Evolutionary conservation across 2,329 filamentous ascomycete species (phyloP), one percentile per base, ranked within the genome.

Genomic region (Colletotrichum sp.): DNA sequence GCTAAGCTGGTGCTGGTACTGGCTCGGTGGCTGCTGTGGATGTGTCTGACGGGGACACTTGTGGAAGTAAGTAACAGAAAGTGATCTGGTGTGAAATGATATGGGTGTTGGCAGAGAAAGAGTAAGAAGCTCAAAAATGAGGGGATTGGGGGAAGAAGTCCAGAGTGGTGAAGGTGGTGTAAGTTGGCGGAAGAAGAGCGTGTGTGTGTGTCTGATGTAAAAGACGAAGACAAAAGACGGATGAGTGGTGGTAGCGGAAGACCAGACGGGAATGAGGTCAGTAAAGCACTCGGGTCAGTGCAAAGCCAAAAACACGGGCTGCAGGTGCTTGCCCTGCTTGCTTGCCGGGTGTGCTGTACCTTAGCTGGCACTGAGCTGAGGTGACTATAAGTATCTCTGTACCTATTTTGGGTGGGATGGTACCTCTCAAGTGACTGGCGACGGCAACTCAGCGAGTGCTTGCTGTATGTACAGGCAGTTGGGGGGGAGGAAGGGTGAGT

Each of bases 231-330:
- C 68, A 43, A 71, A 71, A 73, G 72, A 67, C 34, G 16, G 21
- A 24, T 18, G 55, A 47, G 69, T 61, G 34, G 51, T 47, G 24
- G 68, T 71, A 62, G 67, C 66, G 68, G 72, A 47, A 74, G 72
- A 71, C 62, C 57, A 71, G 71, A 73, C 57, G 62, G 69, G 68
- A 72, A 74, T 74, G 72, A 74, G 72, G 72, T 74, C 72, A 74
- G 71, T 66, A 71, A 71, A 34, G 71, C 62, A 47, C 67, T 66
- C 54, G 55, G 68, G 71, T 66, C 54, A 66, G 68, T 66, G 57
- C 63, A 72, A 72, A 72, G 69, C 71, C 71, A 66, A 74, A 62
- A 47, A 33, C 18, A 21, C n/a, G 33, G 24, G 57, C n/a, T 34
- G 18, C 27, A 51, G 57, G 12, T 59, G 57, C 57, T 59, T 34